A percentile compares a stretch with the other conserved stretches of the same genome.
phyloP scores from a whole-genome alignment of 2,329 filamentous ascomycete species.

The Alternaria infectoria region DNA sequence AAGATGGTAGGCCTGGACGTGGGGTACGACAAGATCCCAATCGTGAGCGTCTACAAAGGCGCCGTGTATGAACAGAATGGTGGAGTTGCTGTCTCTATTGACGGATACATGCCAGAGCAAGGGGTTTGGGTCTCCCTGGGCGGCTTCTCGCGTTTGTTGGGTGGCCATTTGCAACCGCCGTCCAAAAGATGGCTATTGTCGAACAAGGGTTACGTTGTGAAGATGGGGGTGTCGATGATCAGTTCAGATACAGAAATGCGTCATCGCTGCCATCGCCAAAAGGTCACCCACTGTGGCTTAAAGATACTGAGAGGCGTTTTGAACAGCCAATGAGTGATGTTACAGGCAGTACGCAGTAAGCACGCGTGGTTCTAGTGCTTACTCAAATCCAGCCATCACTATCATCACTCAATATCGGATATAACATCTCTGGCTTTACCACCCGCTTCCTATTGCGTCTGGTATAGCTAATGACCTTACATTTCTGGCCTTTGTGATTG shows the following conservation, averaged over 20 bases:
- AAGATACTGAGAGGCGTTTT: background rate
- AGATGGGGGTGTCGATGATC: background rate
- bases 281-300: background rate
- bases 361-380: background rate
- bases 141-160: background rate
- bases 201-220: background rate
- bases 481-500: accelerated
- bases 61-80: background rate
- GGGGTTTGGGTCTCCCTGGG: accelerated
- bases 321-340: background rate
- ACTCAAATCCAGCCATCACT: background rate
- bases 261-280: background rate
- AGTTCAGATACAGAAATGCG: background rate
- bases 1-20: background rate
- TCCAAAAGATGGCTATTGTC: background rate
- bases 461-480: background rate
- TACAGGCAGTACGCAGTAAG: background rate
- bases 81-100: background rate
- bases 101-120: background rate
- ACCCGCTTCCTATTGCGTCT: background rate
- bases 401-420: background rate
- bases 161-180: background rate
- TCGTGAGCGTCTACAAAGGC: background rate
- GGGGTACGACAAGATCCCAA: background rate
- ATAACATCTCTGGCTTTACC: background rate